Evolutionary conservation across 2,329 filamentous ascomycete genomes (phyloP), one percentile per base, ranked within the genome.

Genomic region (Pseudocercospora crystallina): DNA sequence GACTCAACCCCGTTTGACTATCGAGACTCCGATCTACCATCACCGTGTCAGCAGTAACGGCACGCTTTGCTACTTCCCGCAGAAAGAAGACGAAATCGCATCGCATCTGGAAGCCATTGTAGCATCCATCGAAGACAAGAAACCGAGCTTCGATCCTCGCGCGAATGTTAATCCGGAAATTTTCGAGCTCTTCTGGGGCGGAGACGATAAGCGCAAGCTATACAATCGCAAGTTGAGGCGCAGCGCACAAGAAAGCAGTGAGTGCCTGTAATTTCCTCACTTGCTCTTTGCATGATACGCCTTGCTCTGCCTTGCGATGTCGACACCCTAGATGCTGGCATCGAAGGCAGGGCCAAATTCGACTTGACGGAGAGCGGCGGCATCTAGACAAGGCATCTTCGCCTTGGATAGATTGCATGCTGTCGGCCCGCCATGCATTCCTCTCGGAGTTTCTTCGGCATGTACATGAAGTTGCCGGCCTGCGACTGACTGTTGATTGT

Each of bases 131-230:
- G 90, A 96, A 65, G 91, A 97, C 49, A 89, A 95, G 53, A 80
- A 83, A 2, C 89, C 91, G 0, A 85, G 87, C 0, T 97, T 95
- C 65, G 94, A 99, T 66, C 94, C 94, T 1, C 81, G 92, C 39
- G 91, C 89, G 9, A 81, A 90, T 30, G 89, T 97, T 33, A 86
- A 96, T 58, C 87, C 85, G 0, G 91, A 96, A 63, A 90, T 91
- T 2, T 85, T 87, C 35, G 89, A 85, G 69, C 75, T 97, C 39
- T 94, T 86, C 66, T 99, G 94, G 92, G 90, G 90, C 2, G 79
- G 79, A 3, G 72, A 81, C 0, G 86, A 90, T 2, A 86, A 92
- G 46, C 87, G 88, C 66, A 96, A 91, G 71, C 73, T 83, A 58
- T 97, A 97, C 73, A 90, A 87, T 62, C 83, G 92, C 46, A 83